A percentile compares a stretch with the other conserved stretches of the same genome.
phyloP scores from a whole-genome alignment of 371 early-diverging fungal genomes.

The Mucor lusitanicus region DNA sequence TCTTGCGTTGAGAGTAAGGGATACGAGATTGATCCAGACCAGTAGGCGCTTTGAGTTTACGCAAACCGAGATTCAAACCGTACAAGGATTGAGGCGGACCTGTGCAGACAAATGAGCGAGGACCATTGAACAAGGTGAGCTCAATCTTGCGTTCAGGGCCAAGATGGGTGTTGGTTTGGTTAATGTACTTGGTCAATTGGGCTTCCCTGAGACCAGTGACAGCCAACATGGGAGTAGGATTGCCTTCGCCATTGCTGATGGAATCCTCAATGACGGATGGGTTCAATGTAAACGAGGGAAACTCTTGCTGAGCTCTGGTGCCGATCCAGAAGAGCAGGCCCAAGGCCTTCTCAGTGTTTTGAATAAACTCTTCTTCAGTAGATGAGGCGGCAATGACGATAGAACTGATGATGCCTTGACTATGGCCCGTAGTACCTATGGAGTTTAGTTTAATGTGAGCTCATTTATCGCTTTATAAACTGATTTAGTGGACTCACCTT shows the following conservation, averaged over 20 bases:
- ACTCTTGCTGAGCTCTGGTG: constrained; percentile 83
- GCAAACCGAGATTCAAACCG: constrained; percentile 84
- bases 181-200: constrained; percentile 78
- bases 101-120: constrained; percentile 82
- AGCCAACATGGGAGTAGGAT: constrained; percentile 93
- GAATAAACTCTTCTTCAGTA: constrained; percentile 79
- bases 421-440: constrained; percentile 91
- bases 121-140: constrained; percentile 86
- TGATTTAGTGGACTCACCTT: constrained; percentile 38
- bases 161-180: constrained; percentile 84
- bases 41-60: constrained; percentile 83
- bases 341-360: constrained; percentile 85
- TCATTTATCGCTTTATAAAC: not conserved
- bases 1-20: constrained; percentile 84
- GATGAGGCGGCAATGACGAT: constrained; percentile 85
- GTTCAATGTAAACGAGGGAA: constrained; percentile 88
- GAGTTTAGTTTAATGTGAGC: not conserved
- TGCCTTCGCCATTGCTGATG: constrained; percentile 86
- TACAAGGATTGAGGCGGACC: constrained; percentile 90
- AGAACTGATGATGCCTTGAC: constrained; percentile 94
- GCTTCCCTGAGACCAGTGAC: constrained; percentile 75
- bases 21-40: constrained; percentile 85
- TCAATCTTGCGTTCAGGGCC: constrained; percentile 79
- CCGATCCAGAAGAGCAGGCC: constrained; percentile 92
- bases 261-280: constrained; percentile 89